phyloP scores from a whole-genome alignment of 805 yeast genomes.

The Metschnikowia henanensis region DNA sequence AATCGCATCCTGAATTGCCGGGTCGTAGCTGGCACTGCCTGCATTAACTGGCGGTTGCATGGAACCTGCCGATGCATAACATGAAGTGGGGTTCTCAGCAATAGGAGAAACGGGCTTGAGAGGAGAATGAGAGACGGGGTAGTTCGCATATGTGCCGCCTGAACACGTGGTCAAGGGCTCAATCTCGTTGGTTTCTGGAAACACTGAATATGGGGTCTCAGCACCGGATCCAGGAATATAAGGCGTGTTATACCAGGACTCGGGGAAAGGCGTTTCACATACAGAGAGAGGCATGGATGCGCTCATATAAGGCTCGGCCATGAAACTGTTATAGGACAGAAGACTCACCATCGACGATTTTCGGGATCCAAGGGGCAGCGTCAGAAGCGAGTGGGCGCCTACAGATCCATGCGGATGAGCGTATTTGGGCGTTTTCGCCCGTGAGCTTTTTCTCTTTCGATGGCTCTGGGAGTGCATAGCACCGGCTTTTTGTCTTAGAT shows the following conservation, averaged over 20 bases:
- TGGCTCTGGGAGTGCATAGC: constrained; percentile 6
- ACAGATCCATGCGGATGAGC: constrained; percentile 2
- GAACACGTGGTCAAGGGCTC: neutral
- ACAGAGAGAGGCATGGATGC: neutral
- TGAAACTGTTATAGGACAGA: neutral
- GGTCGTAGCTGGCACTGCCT: neutral
- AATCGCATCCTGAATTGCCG: constrained; percentile 1
- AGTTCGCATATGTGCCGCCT: neutral
- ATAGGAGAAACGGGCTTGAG: neutral
- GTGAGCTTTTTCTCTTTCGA: constrained; percentile 16
- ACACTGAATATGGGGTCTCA: neutral
- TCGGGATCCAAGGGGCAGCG: constrained; percentile 1
- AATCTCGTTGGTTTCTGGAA: neutral
- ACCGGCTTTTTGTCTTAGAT: constrained; percentile 2
- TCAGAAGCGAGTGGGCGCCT: constrained; percentile 1
- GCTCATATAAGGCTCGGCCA: neutral
- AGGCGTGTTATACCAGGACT: constrained; percentile 4
- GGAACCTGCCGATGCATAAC: constrained; percentile 5
- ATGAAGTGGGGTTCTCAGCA: neutral
- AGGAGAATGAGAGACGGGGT: neutral
- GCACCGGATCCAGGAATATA: neutral
- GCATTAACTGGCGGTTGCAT: neutral
- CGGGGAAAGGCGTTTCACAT: constrained; percentile 5
- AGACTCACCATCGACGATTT: neutral
- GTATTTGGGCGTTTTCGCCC: constrained; percentile 47